Conservation (phyloP, 352 stramenopile genomes). For the Saprolegnia diclina region DNA sequence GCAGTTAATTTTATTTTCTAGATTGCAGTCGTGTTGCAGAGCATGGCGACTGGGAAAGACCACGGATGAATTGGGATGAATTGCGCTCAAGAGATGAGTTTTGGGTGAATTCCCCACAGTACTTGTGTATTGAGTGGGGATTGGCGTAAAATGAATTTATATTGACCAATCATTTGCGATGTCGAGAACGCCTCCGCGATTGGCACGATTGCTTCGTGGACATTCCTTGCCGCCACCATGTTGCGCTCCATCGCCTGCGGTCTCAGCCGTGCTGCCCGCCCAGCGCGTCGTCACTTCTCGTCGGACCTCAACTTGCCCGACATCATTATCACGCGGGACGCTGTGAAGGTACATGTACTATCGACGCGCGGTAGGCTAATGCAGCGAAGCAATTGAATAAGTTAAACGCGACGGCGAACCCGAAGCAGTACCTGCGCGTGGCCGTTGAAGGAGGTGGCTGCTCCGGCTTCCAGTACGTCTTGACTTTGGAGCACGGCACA, state of each 20-base stretch:
- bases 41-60: no score
- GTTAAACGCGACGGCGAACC: slow-evolving; percentile 37
- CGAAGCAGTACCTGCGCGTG: slow-evolving; percentile 57
- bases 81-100: no score
- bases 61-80: no score
- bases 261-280: background rate
- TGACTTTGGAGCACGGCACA: slow-evolving; percentile 75
- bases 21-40: background rate
- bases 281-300: slow-evolving; percentile 7
- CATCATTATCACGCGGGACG: slow-evolving; percentile 61
- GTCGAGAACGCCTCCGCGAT: background rate
- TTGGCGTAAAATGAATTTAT: background rate
- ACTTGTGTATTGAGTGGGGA: background rate
- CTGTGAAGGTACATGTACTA: slow-evolving; percentile 37
- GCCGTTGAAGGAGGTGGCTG: slow-evolving; percentile 89
- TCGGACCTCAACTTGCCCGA: slow-evolving; percentile 43
- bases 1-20: background rate
- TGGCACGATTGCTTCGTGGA: background rate
- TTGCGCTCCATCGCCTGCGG: background rate
- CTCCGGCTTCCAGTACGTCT: slow-evolving; percentile 91
- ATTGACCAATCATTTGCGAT: background rate
- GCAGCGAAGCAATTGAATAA: slow-evolving; percentile 49
- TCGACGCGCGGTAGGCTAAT: slow-evolving; percentile 28
- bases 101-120: no score
- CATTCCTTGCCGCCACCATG: background rate